Percentiles rank a stretch among this genome's conserved stretches.
Evolutionary conservation across 2,329 filamentous ascomycete species (phyloP).

Genomic region (Davidsoniella australis): DNA sequence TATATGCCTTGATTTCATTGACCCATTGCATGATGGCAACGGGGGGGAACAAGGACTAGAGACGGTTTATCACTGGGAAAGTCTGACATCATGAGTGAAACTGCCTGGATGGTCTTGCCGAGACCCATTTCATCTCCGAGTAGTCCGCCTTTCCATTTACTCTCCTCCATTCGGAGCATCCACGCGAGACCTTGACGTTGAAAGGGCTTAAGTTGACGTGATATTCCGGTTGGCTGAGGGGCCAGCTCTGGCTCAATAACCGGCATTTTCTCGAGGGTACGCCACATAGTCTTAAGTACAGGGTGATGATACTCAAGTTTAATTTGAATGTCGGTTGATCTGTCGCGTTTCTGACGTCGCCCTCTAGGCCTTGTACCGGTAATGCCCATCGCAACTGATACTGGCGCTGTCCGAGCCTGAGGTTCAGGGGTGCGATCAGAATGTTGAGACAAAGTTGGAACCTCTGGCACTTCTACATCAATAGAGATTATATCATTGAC

Average conservation of each 20-base stretch:
- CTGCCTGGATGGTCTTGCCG: constrained; percentile 95
- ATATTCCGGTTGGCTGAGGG: constrained; percentile 50
- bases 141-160: constrained; percentile 71
- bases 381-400: too few relatives aligned
- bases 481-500: too few relatives aligned
- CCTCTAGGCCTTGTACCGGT: too few relatives aligned
- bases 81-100: constrained; percentile 95
- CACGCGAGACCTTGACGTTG: constrained; percentile 86
- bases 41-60: constrained; percentile 78
- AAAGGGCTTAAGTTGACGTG: constrained; percentile 74
- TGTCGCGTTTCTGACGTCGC: background rate
- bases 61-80: constrained; percentile 71
- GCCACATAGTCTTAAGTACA: constrained; percentile 70
- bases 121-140: constrained; percentile 98
- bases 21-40: constrained; percentile 95
- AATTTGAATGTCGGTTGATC: background rate
- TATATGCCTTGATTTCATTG: constrained; percentile 63
- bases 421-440: too few relatives aligned
- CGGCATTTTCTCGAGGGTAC: constrained; percentile 49
- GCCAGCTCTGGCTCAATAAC: constrained; percentile 38
- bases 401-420: too few relatives aligned
- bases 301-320: constrained; percentile 44
- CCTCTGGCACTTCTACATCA: too few relatives aligned
- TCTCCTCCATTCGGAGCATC: constrained; percentile 84
- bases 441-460: too few relatives aligned